Percentiles rank a stretch among this genome's conserved stretches.
phyloP scores from a whole-genome alignment of 495 filamentous ascomycete species.

The Daldinia concentrica region DNA sequence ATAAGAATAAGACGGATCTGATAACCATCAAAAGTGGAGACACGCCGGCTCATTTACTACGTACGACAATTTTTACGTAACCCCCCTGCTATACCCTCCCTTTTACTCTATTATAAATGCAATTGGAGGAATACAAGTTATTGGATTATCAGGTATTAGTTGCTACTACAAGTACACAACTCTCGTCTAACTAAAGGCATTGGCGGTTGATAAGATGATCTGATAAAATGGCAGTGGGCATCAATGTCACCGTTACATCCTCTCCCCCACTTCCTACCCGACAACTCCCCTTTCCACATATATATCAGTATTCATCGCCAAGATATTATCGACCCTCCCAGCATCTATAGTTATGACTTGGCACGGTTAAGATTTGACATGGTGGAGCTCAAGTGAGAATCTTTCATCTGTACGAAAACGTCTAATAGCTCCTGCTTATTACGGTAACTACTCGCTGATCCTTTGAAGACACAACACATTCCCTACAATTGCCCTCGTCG shows the following conservation, averaged over 20 bases:
- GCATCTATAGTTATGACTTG: neutral
- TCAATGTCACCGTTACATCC: neutral
- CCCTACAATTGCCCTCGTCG: neutral
- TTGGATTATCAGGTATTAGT: neutral
- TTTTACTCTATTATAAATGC: neutral
- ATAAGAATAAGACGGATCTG: conserved; percentile 28
- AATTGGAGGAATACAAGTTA: neutral
- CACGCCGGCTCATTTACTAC: neutral
- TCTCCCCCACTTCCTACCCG: neutral
- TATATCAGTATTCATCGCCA: neutral
- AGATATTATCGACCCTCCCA: neutral
- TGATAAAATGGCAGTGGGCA: neutral
- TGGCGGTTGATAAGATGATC: neutral
- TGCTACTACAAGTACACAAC: neutral
- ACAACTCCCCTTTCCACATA: neutral
- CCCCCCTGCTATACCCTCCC: neutral
- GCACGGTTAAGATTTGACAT: neutral
- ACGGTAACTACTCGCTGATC: neutral
- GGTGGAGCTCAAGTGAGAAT: neutral
- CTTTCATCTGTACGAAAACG: neutral
- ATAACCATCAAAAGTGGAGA: conserved; percentile 26
- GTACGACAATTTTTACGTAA: neutral
- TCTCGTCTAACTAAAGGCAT: neutral
- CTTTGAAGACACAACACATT: neutral
- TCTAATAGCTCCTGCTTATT: neutral